These are phyloP conservation scores for Ogataea nitratoaversa DNA, from an alignment of 805 yeast species.

Conservation along the genomic window DNA sequence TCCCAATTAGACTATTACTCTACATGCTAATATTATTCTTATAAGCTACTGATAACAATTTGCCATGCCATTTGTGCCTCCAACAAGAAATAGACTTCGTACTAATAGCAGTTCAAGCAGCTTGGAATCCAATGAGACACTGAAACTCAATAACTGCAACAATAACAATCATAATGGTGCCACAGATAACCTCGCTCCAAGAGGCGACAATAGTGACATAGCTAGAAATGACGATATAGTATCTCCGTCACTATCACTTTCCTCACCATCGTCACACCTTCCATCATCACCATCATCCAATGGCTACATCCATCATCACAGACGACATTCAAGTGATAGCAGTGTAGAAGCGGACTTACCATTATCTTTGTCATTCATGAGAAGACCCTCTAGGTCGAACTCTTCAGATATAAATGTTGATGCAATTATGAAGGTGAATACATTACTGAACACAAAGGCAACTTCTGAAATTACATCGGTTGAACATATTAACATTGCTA, in stretches of 20 bases:
- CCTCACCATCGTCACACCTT: neutral
- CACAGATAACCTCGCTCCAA: neutral
- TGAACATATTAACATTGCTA: neutral
- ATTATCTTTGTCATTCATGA: conserved; percentile 29
- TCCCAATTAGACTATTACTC: too few relatives aligned
- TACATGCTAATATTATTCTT: too few relatives aligned
- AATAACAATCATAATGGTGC: neutral
- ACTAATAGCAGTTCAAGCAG: neutral
- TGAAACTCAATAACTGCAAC: neutral
- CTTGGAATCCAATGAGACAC: neutral
- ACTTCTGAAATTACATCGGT: neutral
- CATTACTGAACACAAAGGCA: conserved; percentile 23
- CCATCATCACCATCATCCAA: neutral
- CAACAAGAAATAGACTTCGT: conserved; percentile 7
- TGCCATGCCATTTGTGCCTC: conserved; percentile 21
- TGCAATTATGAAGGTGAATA: conserved; percentile 29
- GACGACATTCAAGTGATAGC: conserved; percentile 16
- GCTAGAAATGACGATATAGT: neutral
- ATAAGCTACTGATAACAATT: neutral
- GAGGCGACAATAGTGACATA: neutral
- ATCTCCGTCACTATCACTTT: neutral
- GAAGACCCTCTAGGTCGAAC: conserved; percentile 29
- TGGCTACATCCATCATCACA: conserved; percentile 3
- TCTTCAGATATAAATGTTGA: conserved; percentile 20
- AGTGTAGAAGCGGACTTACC: conserved; percentile 23